A percentile compares a stretch with the other conserved stretches of the same genome.
phyloP scores from a whole-genome alignment of 768 basidiomycete genomes.

The Mycena vitilis region DNA sequence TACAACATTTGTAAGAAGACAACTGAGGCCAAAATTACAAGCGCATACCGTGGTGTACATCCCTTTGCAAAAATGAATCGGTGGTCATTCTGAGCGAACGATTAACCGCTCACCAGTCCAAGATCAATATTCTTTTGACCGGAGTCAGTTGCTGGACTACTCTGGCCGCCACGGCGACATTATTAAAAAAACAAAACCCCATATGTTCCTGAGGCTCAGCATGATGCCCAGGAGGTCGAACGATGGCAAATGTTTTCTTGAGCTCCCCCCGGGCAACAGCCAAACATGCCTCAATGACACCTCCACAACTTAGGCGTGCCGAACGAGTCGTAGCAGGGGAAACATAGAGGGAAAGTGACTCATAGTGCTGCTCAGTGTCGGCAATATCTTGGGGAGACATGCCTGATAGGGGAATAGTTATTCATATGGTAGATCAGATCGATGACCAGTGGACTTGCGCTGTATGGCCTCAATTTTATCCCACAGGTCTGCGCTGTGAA shows the following conservation, averaged over 20 bases:
- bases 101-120: conserved; percentile 85
- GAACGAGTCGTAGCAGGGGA: conserved; percentile 85
- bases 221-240: conserved; percentile 97
- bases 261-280: conserved; percentile 85
- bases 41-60: conserved; percentile 89
- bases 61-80: conserved; percentile 63
- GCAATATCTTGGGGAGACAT: conserved; percentile 81
- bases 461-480: conserved; percentile 87
- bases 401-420: conserved; percentile 54
- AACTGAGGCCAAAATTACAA: neutral
- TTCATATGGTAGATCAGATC: neutral
- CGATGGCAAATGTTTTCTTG: conserved; percentile 92
- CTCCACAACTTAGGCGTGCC: conserved; percentile 92
- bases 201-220: conserved; percentile 98
- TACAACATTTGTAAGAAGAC: neutral
- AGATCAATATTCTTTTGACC: conserved; percentile 86
- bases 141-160: conserved; percentile 79
- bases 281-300: conserved; percentile 90
- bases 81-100: conserved; percentile 5
- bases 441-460: conserved; percentile 61
- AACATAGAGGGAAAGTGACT: conserved; percentile 92
- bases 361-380: conserved; percentile 86
- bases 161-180: conserved; percentile 92
- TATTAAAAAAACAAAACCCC: conserved; percentile 99
- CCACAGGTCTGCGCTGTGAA: conserved; percentile 94